These are phyloP conservation scores for Strigomonas culicis DNA, from an alignment of 208 protist genomes.

Conservation along the genomic window DNA sequence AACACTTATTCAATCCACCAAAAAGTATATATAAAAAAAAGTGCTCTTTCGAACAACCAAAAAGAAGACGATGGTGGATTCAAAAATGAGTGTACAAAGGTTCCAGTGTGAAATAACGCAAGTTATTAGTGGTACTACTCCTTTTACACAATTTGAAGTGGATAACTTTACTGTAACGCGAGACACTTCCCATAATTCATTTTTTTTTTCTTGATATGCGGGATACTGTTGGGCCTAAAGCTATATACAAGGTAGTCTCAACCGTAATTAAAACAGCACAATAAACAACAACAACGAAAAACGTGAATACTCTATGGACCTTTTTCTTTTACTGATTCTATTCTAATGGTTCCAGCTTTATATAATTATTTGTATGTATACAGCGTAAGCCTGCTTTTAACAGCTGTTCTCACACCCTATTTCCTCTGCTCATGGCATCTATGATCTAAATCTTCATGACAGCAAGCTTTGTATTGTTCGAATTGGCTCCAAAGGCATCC, in stretches of 20 bases:
- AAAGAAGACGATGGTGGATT: background rate
- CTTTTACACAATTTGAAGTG: background rate
- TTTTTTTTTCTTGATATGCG: too few relatives aligned
- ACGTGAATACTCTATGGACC: background rate
- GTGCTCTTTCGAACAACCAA: background rate
- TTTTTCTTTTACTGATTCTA: too few relatives aligned
- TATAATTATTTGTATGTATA: too few relatives aligned
- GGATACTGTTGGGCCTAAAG: too few relatives aligned
- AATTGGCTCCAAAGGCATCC: conserved; percentile 54
- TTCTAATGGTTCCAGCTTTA: too few relatives aligned
- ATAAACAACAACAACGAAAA: background rate
- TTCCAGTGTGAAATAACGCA: background rate
- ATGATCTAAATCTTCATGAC: conserved; percentile 48
- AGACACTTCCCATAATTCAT: too few relatives aligned
- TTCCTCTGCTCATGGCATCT: too few relatives aligned
- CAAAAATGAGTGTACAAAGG: too few relatives aligned
- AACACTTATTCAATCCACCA: background rate
- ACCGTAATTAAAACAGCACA: background rate
- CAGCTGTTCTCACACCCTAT: too few relatives aligned
- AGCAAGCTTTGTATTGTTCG: conserved; percentile 28
- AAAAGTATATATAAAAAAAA: background rate
- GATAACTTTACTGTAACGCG: too few relatives aligned
- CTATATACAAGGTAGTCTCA: too few relatives aligned
- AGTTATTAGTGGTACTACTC: background rate
- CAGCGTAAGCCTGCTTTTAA: too few relatives aligned